Evolutionary conservation across 73 alveolate genomes (phyloP).

Genomic region (Breviolum minutum): DNA sequence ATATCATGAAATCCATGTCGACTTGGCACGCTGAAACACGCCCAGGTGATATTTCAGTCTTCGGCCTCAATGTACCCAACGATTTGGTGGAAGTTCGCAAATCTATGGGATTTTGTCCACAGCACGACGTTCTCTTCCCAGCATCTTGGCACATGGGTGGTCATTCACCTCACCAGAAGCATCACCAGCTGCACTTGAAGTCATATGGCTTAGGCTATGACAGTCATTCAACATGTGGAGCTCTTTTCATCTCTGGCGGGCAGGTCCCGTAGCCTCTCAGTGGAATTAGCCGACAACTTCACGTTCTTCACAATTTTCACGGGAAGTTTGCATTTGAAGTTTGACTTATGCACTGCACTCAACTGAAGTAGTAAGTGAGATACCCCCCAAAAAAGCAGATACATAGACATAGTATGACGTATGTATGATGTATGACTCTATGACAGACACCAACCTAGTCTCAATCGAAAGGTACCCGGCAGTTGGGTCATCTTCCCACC

Average conservation of each 20-base stretch:
- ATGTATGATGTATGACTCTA: too few species aligned
- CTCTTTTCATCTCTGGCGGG: constrained; percentile 95
- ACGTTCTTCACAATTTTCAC: too few species aligned
- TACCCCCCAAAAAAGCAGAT: neutral
- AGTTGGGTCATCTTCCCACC: too few species aligned
- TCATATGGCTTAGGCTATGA: constrained; percentile 81
- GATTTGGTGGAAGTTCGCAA: constrained; percentile 94
- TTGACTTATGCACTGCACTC: neutral
- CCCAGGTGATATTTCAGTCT: constrained; percentile 6
- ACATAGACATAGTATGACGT: neutral
- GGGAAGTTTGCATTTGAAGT: too few species aligned
- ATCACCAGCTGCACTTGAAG: neutral
- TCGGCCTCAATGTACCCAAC: constrained; percentile 18
- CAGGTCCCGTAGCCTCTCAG: neutral
- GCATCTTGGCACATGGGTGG: constrained; percentile 6
- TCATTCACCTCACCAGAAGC: neutral
- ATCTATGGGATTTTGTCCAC: constrained; percentile 96
- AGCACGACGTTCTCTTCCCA: constrained; percentile 96
- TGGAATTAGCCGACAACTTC: neutral
- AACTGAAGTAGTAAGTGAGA: neutral
- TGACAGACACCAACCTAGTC: too few species aligned
- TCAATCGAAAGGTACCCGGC: too few species aligned
- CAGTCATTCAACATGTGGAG: constrained; percentile 96
- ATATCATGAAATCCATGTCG: too few species aligned
- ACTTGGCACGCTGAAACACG: neutral